Conservation (phyloP, 2,329 filamentous ascomycete genomes). For the Chaetomiaceae sp. region DNA sequence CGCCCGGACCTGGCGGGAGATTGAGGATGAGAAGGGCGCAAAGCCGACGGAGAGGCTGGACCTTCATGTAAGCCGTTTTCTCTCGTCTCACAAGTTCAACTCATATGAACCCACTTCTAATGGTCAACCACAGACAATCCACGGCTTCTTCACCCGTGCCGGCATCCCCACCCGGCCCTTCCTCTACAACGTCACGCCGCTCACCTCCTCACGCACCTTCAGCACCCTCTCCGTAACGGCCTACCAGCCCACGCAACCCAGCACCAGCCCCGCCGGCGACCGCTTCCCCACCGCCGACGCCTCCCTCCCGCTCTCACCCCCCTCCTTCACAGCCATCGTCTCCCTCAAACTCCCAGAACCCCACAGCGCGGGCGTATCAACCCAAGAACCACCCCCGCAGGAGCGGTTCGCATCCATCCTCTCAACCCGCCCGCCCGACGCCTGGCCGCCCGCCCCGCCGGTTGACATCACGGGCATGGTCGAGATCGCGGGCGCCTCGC, state of each 20-base stretch:
- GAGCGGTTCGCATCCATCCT: slow-evolving; percentile 41
- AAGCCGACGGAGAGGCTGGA: slow-evolving; percentile 26
- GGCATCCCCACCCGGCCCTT: slow-evolving; percentile 48
- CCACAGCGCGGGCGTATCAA: slow-evolving; percentile 32
- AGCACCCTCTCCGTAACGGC: slow-evolving; percentile 46
- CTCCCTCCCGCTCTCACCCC: slow-evolving; percentile 33
- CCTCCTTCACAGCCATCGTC: slow-evolving; percentile 47
- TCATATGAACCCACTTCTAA: background rate
- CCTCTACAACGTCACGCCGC: slow-evolving; percentile 44
- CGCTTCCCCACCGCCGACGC: slow-evolving; percentile 39
- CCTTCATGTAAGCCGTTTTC: slow-evolving; percentile 36
- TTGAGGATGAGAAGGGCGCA: slow-evolving; percentile 23
- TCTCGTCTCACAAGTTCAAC: background rate
- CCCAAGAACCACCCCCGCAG: slow-evolving; percentile 40
- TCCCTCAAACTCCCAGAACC: slow-evolving; percentile 45
- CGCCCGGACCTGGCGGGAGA: slow-evolving; percentile 31
- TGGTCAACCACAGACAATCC: slow-evolving; percentile 42
- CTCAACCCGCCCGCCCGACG: slow-evolving; percentile 30
- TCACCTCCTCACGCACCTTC: slow-evolving; percentile 45
- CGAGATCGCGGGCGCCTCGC: slow-evolving; percentile 33
- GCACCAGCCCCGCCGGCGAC: slow-evolving; percentile 31
- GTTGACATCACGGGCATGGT: slow-evolving; percentile 41
- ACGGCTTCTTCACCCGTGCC: slow-evolving; percentile 49
- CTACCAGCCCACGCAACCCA: slow-evolving; percentile 41
- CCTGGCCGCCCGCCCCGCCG: slow-evolving; percentile 44